Conservation (phyloP, 1,284 basidiomycete genomes). For the Porphyrellus sp. region DNA sequence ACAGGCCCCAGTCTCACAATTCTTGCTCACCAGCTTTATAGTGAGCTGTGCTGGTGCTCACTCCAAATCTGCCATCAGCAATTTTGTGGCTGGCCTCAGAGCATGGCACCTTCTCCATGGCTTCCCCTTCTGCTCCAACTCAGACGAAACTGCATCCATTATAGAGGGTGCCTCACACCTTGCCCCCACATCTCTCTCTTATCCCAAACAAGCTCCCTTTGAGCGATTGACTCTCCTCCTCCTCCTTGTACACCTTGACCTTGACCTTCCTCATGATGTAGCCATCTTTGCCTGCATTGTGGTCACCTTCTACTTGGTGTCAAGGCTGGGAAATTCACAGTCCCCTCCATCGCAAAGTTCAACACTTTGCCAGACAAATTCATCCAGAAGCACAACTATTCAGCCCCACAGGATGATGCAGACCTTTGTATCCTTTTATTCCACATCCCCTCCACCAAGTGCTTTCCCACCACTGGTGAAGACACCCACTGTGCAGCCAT, state of each 20-base stretch:
- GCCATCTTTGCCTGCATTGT: constrained; percentile 3
- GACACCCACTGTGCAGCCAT: too few relatives aligned
- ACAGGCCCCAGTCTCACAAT: constrained; percentile 8
- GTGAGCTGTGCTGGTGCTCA: constrained; percentile 25
- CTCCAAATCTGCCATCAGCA: constrained; percentile 19
- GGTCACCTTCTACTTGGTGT: not conserved
- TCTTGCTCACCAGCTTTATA: constrained; percentile 17
- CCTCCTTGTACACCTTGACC: not conserved
- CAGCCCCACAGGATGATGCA: not conserved
- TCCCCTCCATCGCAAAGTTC: not conserved
- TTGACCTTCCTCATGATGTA: not conserved
- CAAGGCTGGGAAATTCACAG: not conserved
- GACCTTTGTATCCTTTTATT: not conserved
- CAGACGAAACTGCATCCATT: not conserved
- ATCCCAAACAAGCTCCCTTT: not conserved
- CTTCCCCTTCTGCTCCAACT: constrained; percentile 24
- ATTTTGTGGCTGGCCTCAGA: constrained; percentile 30
- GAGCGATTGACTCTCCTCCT: not conserved
- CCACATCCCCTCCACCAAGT: too few relatives aligned
- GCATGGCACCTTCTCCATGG: constrained; percentile 42
- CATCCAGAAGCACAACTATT: not conserved
- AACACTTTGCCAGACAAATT: not conserved
- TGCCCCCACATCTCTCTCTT: not conserved
- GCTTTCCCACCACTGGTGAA: too few relatives aligned
- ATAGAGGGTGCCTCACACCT: not conserved